phyloP scores from a whole-genome alignment of 2,329 filamentous ascomycete species.

The Ophiocordyceps camponoti-leonardi region DNA sequence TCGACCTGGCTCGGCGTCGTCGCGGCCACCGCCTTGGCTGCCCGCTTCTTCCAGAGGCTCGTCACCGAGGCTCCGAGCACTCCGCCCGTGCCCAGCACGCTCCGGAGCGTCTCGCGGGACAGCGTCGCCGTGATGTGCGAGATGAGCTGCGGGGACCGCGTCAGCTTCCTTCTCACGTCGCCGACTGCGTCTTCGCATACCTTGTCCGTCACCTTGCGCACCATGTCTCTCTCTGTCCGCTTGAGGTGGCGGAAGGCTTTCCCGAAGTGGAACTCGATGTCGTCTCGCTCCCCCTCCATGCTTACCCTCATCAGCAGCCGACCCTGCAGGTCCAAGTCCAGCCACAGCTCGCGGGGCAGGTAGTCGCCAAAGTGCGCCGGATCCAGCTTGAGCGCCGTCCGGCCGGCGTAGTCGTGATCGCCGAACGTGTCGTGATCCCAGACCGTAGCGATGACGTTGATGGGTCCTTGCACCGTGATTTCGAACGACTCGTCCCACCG shows the following conservation, averaged over 20 bases:
- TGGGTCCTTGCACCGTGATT: constrained; percentile 76
- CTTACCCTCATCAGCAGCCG: constrained; percentile 77
- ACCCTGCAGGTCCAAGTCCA: constrained; percentile 91
- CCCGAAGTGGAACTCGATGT: constrained; percentile 97
- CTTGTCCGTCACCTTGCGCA: constrained; percentile 94
- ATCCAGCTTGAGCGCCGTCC: constrained; percentile 95
- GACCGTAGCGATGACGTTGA: constrained; percentile 91
- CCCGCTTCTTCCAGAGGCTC: constrained; percentile 46
- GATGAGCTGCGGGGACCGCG: constrained; percentile 43
- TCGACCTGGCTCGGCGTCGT: constrained; percentile 60
- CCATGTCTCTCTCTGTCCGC: constrained; percentile 94
- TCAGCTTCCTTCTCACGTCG: constrained; percentile 3
- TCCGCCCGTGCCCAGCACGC: constrained; percentile 52
- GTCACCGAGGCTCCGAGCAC: constrained; percentile 57
- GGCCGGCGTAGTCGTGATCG: constrained; percentile 91
- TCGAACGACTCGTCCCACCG: constrained; percentile 96
- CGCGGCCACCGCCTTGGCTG: constrained; percentile 32
- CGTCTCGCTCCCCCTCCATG: constrained; percentile 96
- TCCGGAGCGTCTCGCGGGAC: constrained; percentile 63
- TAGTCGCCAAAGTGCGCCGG: constrained; percentile 96
- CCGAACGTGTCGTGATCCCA: constrained; percentile 98
- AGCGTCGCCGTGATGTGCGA: constrained; percentile 83
- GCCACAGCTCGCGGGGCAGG: constrained; percentile 89
- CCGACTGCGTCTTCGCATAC: constrained; percentile 22
- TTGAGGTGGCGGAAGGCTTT: constrained; percentile 93